Evolutionary conservation across 495 filamentous ascomycete genomes (phyloP).

Genomic region (Neurospora hispaniola): DNA sequence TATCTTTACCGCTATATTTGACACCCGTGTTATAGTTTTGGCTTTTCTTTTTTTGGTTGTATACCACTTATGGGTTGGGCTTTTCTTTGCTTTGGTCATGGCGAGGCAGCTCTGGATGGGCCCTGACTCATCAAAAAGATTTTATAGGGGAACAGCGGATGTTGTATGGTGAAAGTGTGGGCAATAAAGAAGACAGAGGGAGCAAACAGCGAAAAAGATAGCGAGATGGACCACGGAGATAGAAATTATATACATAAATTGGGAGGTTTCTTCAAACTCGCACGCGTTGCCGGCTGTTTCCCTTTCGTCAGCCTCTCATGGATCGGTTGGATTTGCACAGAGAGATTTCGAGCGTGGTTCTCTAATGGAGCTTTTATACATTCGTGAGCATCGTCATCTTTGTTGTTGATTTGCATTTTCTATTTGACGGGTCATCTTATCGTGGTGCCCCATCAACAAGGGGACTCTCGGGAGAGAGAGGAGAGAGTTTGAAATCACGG

Average conservation of each 20-base stretch:
- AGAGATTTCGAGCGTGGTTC: not conserved
- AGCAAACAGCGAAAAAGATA: not conserved
- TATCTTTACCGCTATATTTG: not conserved
- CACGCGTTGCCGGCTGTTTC: not conserved
- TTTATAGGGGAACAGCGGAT: not conserved
- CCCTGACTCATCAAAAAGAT: not conserved
- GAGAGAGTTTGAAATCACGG: too few relatives aligned
- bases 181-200: not conserved
- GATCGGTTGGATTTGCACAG: not conserved
- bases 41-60: not conserved
- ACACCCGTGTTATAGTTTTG: not conserved
- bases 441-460: too few relatives aligned
- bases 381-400: not conserved
- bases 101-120: not conserved
- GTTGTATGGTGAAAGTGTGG: not conserved
- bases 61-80: not conserved
- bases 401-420: too few relatives aligned
- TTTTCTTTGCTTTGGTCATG: not conserved
- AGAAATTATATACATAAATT: not conserved
- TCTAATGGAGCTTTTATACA: not conserved
- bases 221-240: not conserved
- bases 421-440: too few relatives aligned
- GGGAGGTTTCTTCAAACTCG: not conserved
- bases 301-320: not conserved
- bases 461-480: too few relatives aligned